A percentile compares a stretch with the other conserved stretches of the same genome.
Evolutionary conservation across 306 rosid species (phyloP).

Genomic region (Dalbergia oliveri): DNA sequence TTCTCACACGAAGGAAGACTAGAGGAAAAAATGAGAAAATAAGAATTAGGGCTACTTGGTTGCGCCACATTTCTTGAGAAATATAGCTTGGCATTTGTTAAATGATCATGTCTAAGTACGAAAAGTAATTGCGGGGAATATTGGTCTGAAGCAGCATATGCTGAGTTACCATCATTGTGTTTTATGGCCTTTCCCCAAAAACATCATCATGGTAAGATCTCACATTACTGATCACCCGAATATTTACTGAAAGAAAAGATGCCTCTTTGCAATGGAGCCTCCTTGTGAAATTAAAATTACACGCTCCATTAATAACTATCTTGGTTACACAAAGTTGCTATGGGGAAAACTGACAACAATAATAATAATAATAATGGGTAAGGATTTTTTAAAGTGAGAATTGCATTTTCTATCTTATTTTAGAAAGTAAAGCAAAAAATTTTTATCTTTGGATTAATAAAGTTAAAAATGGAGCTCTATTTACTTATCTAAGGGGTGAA

Average conservation of each 20-base stretch:
- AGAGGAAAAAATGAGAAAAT: no score
- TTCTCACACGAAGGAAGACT: no score
- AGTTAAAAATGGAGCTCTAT: no score
- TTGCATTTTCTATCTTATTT: no score
- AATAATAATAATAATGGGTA: background rate
- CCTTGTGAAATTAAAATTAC: background rate
- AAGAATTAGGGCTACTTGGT: no score
- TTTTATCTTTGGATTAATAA: no score
- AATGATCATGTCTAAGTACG: conserved; percentile 45
- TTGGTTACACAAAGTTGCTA: background rate
- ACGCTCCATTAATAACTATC: background rate
- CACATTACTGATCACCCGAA: conserved; percentile 37
- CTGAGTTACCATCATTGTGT: conserved; percentile 51
- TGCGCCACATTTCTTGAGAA: background rate
- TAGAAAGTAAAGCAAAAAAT: no score
- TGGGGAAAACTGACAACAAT: background rate
- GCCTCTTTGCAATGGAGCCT: background rate
- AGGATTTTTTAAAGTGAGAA: no score
- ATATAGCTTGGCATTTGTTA: conserved; percentile 20
- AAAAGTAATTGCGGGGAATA: conserved; percentile 43
- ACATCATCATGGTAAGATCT: conserved; percentile 49
- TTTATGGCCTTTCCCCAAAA: conserved; percentile 24
- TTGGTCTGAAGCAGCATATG: conserved; percentile 50
- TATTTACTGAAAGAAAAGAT: conserved; percentile 35
- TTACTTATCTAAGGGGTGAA: no score